phyloP scores from a whole-genome alignment of 2,329 filamentous ascomycete genomes.

The Aspergillus fijiensis region DNA sequence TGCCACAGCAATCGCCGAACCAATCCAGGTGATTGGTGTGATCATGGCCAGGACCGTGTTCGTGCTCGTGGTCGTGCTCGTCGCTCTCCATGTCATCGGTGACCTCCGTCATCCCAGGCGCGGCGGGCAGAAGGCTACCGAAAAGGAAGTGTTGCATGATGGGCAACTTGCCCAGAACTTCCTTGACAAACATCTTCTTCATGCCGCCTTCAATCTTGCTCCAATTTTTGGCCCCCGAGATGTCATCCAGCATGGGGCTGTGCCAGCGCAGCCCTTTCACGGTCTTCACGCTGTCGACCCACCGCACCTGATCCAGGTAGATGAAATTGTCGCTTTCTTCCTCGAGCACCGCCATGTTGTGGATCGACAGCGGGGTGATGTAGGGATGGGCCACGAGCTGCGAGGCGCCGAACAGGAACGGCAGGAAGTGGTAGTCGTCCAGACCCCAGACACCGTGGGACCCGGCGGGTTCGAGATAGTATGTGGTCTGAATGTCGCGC shows the following conservation, averaged over 20 bases:
- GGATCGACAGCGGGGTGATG: constrained; percentile 76
- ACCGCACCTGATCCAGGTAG: constrained; percentile 88
- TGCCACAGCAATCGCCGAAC: constrained; percentile 97
- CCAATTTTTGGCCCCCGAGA: constrained; percentile 87
- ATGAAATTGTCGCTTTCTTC: constrained; percentile 81
- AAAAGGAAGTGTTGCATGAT: constrained; percentile 99
- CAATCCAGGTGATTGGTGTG: constrained; percentile 55
- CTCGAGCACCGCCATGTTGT: constrained; percentile 83
- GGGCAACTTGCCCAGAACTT: constrained; percentile 88
- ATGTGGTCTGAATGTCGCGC: constrained; percentile 83
- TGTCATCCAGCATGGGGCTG: constrained; percentile 97
- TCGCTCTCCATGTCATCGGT: constrained; percentile 51
- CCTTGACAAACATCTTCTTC: constrained; percentile 93
- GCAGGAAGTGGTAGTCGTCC: constrained; percentile 95
- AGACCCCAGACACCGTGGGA: constrained; percentile 98
- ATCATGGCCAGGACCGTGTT: constrained; percentile 67
- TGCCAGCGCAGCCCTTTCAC: constrained; percentile 95
- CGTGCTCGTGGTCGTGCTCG: constrained; percentile 61
- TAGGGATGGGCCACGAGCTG: constrained; percentile 83
- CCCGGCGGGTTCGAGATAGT: constrained; percentile 94
- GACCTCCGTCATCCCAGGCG: constrained; percentile 67
- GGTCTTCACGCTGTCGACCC: constrained; percentile 95
- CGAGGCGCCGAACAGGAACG: constrained; percentile 90
- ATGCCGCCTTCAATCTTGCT: constrained; percentile 90
- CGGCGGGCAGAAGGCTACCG: constrained; percentile 77